These are phyloP conservation scores for Camellia oleifera DNA, from an alignment of 179 eudicot species.

Conservation along the genomic window DNA sequence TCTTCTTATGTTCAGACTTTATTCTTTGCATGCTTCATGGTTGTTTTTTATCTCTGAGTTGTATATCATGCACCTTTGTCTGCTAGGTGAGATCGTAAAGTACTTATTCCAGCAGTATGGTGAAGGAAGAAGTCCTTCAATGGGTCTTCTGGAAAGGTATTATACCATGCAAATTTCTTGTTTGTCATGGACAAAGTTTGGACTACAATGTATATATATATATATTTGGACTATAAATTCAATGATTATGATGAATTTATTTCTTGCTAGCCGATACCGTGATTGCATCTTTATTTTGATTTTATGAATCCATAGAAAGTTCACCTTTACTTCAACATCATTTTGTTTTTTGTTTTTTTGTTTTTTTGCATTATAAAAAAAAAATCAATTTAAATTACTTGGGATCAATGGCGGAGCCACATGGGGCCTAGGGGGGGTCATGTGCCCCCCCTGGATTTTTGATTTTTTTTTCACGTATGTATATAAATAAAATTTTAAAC, in stretches of 20 bases:
- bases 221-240: not conserved
- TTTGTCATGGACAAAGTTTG: not conserved
- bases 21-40: not conserved
- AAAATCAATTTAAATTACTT: no score
- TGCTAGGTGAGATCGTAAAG: constrained; percentile 44
- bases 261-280: not conserved
- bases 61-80: constrained; percentile 11
- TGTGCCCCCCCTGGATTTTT: no score
- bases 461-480: no score
- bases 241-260: not conserved
- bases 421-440: no score
- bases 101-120: constrained; percentile 53
- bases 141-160: constrained; percentile 55
- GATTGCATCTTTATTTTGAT: not conserved
- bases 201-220: not conserved
- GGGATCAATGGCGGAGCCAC: no score
- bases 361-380: no score
- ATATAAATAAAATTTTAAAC: no score
- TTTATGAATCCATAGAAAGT: not conserved
- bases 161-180: not conserved
- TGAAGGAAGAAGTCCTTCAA: constrained; percentile 38
- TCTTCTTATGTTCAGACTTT: not conserved
- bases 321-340: not conserved
- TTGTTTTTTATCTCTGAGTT: not conserved
- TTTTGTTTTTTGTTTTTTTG: no score